Conservation (phyloP, 176 grass and related monocot genomes). For the Dendrocalamus sinicus region DNA sequence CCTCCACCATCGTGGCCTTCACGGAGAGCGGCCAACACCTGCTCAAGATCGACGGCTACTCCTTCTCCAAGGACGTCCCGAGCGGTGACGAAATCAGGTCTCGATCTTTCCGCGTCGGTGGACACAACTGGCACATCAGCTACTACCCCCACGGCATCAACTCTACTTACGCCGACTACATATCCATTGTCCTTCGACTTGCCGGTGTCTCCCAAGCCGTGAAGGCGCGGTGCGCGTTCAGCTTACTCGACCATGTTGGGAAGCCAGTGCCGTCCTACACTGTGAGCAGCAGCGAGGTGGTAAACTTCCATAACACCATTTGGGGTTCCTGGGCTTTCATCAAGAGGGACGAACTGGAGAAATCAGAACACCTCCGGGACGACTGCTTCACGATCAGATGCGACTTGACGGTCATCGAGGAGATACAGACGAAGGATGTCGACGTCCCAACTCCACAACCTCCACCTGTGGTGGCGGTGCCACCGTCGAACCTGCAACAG, state of each 20-base stretch:
- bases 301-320: rapidly evolving
- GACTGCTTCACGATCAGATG: conserved; percentile 4
- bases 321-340: background rate
- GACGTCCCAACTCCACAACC: background rate
- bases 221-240: background rate
- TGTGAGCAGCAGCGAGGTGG: rapidly evolving
- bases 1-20: background rate
- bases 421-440: background rate
- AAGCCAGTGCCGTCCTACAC: background rate
- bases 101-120: background rate
- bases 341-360: background rate
- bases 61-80: background rate
- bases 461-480: background rate
- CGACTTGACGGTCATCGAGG: background rate
- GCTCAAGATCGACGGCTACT: conserved; percentile 25
- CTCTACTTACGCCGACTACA: background rate
- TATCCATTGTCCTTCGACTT: background rate
- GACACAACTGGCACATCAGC: background rate
- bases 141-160: background rate
- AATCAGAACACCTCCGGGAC: background rate
- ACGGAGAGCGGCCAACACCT: background rate
- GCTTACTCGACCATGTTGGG: background rate
- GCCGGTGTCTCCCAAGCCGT: background rate
- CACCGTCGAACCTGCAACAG: background rate
- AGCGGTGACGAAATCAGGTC: rapidly evolving